A percentile compares a stretch with the other conserved stretches of the same genome.
These are phyloP conservation scores for Fusarium sp. DNA, from an alignment of 2,329 filamentous ascomycete genomes.

Conservation along the genomic window DNA sequence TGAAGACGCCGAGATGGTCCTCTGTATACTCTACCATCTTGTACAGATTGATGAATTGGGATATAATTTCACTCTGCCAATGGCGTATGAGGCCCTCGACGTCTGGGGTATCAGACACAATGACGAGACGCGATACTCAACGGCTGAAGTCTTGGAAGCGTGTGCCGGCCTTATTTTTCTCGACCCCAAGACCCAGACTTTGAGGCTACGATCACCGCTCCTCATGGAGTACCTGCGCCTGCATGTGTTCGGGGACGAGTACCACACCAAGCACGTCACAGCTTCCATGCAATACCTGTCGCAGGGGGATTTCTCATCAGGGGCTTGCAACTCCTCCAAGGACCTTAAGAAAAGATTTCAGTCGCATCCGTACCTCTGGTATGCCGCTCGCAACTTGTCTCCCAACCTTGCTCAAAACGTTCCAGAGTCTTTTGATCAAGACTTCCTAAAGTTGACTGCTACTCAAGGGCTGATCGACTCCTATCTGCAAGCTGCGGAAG, in stretches of 20 bases:
- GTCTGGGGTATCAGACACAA: not conserved
- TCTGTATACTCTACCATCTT: conserved; percentile 5
- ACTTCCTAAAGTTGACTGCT: not conserved
- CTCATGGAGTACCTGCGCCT: not conserved
- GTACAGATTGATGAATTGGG: not conserved
- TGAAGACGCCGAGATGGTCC: not conserved
- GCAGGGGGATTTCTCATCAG: not conserved
- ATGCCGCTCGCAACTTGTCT: not conserved
- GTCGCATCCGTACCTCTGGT: conserved; percentile 12
- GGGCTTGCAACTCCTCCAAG: not conserved
- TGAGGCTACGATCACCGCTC: not conserved
- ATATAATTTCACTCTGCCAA: not conserved
- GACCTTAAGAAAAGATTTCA: not conserved
- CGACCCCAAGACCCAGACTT: rapidly evolving
- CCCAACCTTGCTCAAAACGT: rapidly evolving
- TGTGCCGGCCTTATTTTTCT: not conserved
- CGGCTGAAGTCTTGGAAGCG: not conserved
- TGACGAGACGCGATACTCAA: not conserved
- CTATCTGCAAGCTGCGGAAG: conserved; percentile 4
- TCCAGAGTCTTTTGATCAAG: not conserved
- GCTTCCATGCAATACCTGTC: not conserved
- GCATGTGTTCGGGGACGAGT: not conserved
- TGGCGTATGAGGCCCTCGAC: conserved; percentile 1
- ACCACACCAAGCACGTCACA: not conserved
- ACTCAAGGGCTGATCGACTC: not conserved